phyloP scores from a whole-genome alignment of 352 stramenopile genomes.

The Pythium plurisporium region DNA sequence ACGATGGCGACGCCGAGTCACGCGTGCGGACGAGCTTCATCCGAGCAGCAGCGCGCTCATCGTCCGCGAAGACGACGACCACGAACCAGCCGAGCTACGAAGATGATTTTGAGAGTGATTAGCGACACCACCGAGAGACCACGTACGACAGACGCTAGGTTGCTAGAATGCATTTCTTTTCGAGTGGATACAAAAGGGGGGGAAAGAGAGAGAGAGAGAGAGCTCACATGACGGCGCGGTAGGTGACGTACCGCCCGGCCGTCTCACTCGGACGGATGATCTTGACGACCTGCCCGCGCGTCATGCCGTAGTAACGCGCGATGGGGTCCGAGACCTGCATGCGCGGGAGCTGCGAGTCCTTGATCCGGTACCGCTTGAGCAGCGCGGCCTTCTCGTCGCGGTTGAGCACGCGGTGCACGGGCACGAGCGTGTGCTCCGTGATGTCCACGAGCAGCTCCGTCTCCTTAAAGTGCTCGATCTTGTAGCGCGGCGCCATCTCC shows the following conservation, averaged over 20 bases:
- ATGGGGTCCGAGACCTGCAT: conserved; percentile 99
- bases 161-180: conserved; percentile 4
- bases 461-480: conserved; percentile 98
- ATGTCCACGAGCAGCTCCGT: conserved; percentile 99
- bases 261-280: conserved; percentile 99
- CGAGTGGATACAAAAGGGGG: background rate
- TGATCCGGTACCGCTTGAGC: conserved; percentile 98
- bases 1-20: conserved; percentile 66
- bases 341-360: conserved; percentile 97
- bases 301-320: conserved; percentile 96
- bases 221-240: conserved; percentile 97
- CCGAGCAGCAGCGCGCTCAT: conserved; percentile 9
- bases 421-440: conserved; percentile 99
- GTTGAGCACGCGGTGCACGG: conserved; percentile 97
- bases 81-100: conserved; percentile 33
- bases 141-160: background rate
- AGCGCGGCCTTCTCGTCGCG: conserved; percentile 97
- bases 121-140: background rate
- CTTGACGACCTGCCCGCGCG: conserved; percentile 97
- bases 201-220: background rate
- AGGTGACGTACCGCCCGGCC: conserved; percentile 99
- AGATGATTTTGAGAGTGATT: conserved; percentile 63
- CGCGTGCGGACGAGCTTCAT: conserved; percentile 46
- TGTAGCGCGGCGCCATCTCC: conserved; percentile 91
- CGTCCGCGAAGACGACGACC: background rate